phyloP scores from a whole-genome alignment of 768 basidiomycete species.

The Psilocybe cubensis region DNA sequence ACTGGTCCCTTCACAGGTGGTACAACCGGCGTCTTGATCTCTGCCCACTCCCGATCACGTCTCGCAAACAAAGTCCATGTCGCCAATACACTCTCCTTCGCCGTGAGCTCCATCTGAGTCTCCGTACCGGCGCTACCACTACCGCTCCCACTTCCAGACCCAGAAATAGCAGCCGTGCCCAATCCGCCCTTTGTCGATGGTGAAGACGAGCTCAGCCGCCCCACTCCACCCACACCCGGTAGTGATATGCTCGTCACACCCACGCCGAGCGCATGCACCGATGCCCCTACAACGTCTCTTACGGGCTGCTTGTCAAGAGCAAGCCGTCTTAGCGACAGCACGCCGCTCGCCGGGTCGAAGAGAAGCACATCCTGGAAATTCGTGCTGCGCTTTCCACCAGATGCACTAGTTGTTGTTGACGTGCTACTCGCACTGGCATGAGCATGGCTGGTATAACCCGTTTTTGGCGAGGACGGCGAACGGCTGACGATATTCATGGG shows the following conservation, averaged over 20 bases:
- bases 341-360: conserved; percentile 63
- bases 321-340: conserved; percentile 59
- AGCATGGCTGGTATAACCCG: neutral
- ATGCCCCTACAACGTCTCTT: conserved; percentile 31
- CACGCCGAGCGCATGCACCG: conserved; percentile 32
- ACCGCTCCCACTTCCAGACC: neutral
- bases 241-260: conserved; percentile 58
- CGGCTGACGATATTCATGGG: conserved; percentile 12
- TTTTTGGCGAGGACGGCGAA: conserved; percentile 24
- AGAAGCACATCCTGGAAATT: conserved; percentile 71
- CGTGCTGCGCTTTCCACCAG: conserved; percentile 24
- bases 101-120: conserved; percentile 36
- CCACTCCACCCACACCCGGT: conserved; percentile 46
- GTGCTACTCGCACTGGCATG: neutral
- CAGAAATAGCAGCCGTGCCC: conserved; percentile 5
- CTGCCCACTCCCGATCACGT: conserved; percentile 53
- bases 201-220: conserved; percentile 35
- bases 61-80: conserved; percentile 72
- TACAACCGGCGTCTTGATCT: conserved; percentile 43
- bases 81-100: conserved; percentile 48
- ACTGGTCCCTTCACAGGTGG: neutral
- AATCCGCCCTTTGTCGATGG: conserved; percentile 22
- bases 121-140: conserved; percentile 18
- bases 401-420: neutral
- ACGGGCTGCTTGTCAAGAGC: conserved; percentile 40